phyloP scores from a whole-genome alignment of 345 rosid genomes.

The Passiflora organensis region DNA sequence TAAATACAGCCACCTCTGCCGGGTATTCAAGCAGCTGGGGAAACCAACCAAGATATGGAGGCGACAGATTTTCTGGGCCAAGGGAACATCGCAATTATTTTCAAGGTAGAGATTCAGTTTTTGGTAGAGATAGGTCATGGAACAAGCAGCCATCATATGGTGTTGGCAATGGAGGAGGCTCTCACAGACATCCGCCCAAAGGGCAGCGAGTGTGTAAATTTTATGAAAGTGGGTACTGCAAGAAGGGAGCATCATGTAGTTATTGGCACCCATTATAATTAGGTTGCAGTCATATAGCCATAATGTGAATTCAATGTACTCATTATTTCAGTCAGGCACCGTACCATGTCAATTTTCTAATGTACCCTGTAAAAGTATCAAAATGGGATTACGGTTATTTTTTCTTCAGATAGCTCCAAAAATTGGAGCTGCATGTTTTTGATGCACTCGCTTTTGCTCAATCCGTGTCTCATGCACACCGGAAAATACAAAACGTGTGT shows the following conservation, averaged over 20 bases:
- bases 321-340: constrained; percentile 25
- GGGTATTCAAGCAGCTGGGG: constrained; percentile 40
- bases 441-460: too few relatives aligned
- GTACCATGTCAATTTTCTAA: constrained; percentile 12
- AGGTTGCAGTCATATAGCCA: constrained; percentile 8
- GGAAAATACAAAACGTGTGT: too few relatives aligned
- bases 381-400: constrained; percentile 10
- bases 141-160: constrained; percentile 33
- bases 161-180: constrained; percentile 46
- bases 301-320: constrained; percentile 23
- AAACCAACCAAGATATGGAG: constrained; percentile 45
- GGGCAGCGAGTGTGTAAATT: constrained; percentile 75
- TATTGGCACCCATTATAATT: constrained; percentile 61
- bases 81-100: constrained; percentile 42
- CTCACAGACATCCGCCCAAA: constrained; percentile 52
- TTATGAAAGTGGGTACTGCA: constrained; percentile 65
- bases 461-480: too few relatives aligned
- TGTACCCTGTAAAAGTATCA: constrained; percentile 23
- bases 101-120: constrained; percentile 46
- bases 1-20: constrained; percentile 20
- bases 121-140: constrained; percentile 43
- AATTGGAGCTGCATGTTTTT: constrained; percentile 5
- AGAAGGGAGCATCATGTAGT: constrained; percentile 71
- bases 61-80: constrained; percentile 37
- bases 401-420: background rate